These are phyloP conservation scores for Zygosaccharomyces gambellarensis DNA, from an alignment of 805 yeast genomes.

Conservation along the genomic window DNA sequence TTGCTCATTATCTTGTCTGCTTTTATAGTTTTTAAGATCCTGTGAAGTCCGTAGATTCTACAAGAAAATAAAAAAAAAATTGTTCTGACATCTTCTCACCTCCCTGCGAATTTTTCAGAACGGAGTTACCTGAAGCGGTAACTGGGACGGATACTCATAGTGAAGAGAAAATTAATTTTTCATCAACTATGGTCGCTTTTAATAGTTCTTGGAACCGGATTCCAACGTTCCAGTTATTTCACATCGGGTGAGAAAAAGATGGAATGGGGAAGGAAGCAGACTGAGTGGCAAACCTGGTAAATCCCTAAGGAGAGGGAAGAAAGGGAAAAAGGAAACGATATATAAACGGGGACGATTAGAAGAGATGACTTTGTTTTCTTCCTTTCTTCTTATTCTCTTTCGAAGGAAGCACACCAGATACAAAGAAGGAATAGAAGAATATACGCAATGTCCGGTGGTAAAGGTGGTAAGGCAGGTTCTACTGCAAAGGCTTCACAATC, in stretches of 20 bases:
- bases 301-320: background rate
- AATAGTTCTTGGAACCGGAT: constrained; percentile 18
- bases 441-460: constrained; percentile 59
- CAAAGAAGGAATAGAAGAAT: constrained; percentile 11
- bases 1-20: background rate
- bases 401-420: constrained; percentile 3
- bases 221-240: constrained; percentile 30
- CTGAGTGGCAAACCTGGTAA: background rate
- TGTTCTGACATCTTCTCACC: constrained; percentile 10
- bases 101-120: constrained; percentile 12
- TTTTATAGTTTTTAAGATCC: background rate
- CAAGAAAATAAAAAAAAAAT: background rate
- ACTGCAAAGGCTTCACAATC: constrained; percentile 94
- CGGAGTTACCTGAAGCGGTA: constrained; percentile 25
- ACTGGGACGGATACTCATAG: constrained; percentile 22
- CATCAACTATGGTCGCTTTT: constrained; percentile 17
- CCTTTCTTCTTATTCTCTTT: background rate
- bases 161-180: constrained; percentile 18
- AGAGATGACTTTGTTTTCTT: background rate
- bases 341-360: background rate
- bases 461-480: constrained; percentile 90
- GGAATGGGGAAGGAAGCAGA: constrained; percentile 5
- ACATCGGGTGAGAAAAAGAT: constrained; percentile 21
- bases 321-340: constrained; percentile 1
- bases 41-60: background rate